Conservation (phyloP, 495 filamentous ascomycete genomes). For the Hyaloscypha finlandica region DNA sequence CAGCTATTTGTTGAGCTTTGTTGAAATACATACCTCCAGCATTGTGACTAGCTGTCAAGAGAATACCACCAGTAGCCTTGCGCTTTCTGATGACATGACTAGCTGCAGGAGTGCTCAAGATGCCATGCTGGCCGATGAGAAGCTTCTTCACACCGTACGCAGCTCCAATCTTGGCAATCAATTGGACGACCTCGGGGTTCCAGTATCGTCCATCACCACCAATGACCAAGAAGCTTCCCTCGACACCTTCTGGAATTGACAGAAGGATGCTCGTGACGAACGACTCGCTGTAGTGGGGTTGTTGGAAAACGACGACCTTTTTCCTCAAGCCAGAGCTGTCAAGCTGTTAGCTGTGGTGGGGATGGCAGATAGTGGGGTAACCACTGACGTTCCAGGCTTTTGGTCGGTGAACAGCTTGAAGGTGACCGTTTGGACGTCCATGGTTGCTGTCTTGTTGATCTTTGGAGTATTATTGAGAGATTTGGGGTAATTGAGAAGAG, state of each 20-base stretch:
- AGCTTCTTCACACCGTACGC: slow-evolving; percentile 99
- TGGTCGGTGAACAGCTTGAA: slow-evolving; percentile 87
- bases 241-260: slow-evolving; percentile 91
- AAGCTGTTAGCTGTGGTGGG: slow-evolving; percentile 35
- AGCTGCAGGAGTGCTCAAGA: slow-evolving; percentile 93
- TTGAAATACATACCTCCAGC: slow-evolving; percentile 74
- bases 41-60: slow-evolving; percentile 97
- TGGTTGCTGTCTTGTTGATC: slow-evolving; percentile 18
- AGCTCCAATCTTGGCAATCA: slow-evolving; percentile 95
- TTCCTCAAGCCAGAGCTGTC: slow-evolving; percentile 93
- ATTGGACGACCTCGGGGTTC: slow-evolving; percentile 93
- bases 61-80: slow-evolving; percentile 92
- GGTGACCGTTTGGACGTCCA: slow-evolving; percentile 69
- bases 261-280: slow-evolving; percentile 92
- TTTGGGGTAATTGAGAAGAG: slow-evolving; percentile 20
- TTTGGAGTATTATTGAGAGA: slow-evolving; percentile 10
- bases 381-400: slow-evolving; percentile 97
- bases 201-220: slow-evolving; percentile 97
- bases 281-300: slow-evolving; percentile 91
- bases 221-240: slow-evolving; percentile 90
- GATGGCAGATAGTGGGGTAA: slow-evolving; percentile 31
- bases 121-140: slow-evolving; percentile 91
- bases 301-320: slow-evolving; percentile 97
- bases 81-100: slow-evolving; percentile 93
- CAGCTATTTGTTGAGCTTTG: background rate